A percentile compares a stretch with the other conserved stretches of the same genome.
Evolutionary conservation across 179 eudicot species (phyloP).

Genomic region (Camellia oleifera): DNA sequence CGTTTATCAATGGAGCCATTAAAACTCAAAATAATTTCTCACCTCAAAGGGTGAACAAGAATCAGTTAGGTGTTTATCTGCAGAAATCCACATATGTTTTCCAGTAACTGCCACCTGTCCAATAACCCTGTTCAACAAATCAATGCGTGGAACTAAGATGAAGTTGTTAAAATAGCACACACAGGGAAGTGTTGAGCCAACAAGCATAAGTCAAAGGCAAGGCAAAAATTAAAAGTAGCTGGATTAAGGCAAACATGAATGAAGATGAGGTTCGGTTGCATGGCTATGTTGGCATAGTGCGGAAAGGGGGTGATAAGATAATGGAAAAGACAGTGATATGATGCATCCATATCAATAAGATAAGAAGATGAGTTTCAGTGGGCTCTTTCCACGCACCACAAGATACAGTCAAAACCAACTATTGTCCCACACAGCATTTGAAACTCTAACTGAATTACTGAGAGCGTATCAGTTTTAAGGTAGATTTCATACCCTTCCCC

Average conservation of each 20-base stretch:
- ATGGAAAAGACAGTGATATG: not conserved
- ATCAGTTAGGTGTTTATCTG: conserved; percentile 36
- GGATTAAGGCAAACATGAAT: not conserved
- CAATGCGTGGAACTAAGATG: not conserved
- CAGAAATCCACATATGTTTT: conserved; percentile 71
- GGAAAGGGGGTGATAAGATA: not conserved
- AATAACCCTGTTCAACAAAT: conserved; percentile 50
- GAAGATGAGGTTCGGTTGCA: not conserved
- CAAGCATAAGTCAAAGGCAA: conserved; percentile 4
- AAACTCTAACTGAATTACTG: not conserved
- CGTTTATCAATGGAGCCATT: not conserved
- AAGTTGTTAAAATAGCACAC: not conserved
- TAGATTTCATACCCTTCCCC: conserved; percentile 83
- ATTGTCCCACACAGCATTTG: not conserved
- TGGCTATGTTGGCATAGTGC: too few species aligned
- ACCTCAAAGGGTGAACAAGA: conserved; percentile 58
- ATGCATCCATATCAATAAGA: not conserved
- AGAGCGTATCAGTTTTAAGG: not conserved
- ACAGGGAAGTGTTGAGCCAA: not conserved
- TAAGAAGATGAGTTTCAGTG: not conserved
- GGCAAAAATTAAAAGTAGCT: not conserved
- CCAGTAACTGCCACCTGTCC: conserved; percentile 90
- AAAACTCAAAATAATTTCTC: conserved; percentile 14
- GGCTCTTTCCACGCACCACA: not conserved
- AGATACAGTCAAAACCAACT: not conserved